phyloP scores from a whole-genome alignment of 2,329 filamentous ascomycete species.

The Diaporthe sp. region DNA sequence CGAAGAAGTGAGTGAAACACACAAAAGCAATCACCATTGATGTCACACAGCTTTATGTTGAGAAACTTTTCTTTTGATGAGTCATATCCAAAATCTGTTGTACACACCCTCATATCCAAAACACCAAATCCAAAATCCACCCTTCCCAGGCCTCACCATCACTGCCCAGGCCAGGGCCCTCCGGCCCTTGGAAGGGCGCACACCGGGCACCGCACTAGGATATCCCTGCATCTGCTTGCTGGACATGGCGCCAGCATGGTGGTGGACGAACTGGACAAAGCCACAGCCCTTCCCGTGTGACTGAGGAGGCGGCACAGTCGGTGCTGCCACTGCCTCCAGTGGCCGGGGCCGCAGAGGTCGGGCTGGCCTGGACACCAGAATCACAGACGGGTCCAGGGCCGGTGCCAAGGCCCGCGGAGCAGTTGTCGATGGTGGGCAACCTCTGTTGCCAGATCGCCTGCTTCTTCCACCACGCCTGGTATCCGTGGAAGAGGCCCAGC shows the following conservation, averaged over 20 bases:
- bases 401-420: background rate
- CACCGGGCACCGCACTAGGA: background rate
- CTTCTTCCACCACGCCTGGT: slow-evolving; percentile 69
- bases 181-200: background rate
- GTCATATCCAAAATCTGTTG: background rate
- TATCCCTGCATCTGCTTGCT: background rate
- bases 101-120: background rate
- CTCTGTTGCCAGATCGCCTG: slow-evolving; percentile 59
- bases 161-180: background rate
- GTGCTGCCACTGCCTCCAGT: background rate
- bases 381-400: background rate
- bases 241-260: no score
- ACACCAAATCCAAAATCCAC: no score
- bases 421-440: slow-evolving; percentile 15
- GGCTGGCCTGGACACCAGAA: background rate
- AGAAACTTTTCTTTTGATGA: background rate
- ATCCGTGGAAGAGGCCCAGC: slow-evolving; percentile 41
- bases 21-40: no score
- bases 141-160: background rate
- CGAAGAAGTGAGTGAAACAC: no score
- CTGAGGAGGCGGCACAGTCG: no score
- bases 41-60: background rate
- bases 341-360: background rate
- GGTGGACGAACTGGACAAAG: background rate
- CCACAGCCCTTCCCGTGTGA: no score